These are phyloP conservation scores for Fusarium abutilonis DNA, from an alignment of 2,329 filamentous ascomycete genomes.

Conservation along the genomic window DNA sequence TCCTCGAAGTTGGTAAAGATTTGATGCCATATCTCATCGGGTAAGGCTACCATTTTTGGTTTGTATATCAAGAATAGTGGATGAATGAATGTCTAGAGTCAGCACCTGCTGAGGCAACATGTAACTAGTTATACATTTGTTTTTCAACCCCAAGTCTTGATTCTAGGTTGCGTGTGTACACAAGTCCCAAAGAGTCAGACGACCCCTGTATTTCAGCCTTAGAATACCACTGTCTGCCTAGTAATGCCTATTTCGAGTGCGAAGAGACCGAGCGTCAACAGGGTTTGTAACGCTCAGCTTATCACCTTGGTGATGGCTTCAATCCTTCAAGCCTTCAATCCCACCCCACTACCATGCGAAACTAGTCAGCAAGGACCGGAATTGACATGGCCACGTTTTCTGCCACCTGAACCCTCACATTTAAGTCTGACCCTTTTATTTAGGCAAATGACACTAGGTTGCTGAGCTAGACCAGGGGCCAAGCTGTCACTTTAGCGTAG, in stretches of 20 bases:
- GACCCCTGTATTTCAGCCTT: not conserved
- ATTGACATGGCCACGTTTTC: not conserved
- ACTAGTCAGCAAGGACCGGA: not conserved
- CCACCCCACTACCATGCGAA: not conserved
- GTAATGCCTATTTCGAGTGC: not conserved
- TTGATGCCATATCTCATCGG: not conserved
- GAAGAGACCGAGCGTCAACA: not conserved
- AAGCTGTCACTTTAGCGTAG: too few species aligned
- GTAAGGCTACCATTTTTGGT: not conserved
- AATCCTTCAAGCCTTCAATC: not conserved
- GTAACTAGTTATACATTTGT: not conserved
- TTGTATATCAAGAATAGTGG: not conserved
- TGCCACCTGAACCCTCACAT: not conserved
- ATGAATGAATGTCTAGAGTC: not conserved
- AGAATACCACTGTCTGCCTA: not conserved
- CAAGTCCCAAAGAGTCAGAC: too few species aligned
- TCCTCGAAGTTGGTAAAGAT: constrained; percentile 1
- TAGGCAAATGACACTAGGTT: too few species aligned
- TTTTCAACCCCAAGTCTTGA: not conserved
- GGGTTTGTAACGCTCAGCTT: not conserved
- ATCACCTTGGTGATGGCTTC: too few species aligned
- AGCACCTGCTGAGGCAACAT: not conserved
- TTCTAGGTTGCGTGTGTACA: not conserved
- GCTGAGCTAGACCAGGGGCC: too few species aligned
- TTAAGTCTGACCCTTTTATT: not conserved